Conservation (phyloP, 805 yeast genomes). For the Yarrowia deformans region DNA sequence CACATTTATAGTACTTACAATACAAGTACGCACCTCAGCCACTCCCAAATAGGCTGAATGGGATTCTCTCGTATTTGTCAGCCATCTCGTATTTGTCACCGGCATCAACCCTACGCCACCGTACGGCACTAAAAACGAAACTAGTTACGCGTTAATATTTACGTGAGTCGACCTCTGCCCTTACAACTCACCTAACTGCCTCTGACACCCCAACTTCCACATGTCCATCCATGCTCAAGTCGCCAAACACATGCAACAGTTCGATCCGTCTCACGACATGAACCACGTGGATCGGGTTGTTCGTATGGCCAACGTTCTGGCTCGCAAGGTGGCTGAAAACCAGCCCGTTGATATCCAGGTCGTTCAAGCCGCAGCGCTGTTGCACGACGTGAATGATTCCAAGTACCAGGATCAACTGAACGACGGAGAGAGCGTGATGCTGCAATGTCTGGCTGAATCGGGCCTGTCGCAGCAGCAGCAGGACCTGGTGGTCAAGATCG, state of each 20-base stretch:
- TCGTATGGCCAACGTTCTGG: slow-evolving; percentile 46
- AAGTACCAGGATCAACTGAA: slow-evolving; percentile 44
- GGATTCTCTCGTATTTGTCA: too few species aligned
- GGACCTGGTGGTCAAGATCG: slow-evolving; percentile 43
- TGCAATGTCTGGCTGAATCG: slow-evolving; percentile 40
- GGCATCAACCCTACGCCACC: too few species aligned
- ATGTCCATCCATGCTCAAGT: neutral
- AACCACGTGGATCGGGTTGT: slow-evolving; percentile 49
- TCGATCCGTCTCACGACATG: slow-evolving; percentile 50
- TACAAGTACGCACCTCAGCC: too few species aligned
- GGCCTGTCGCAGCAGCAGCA: slow-evolving; percentile 41
- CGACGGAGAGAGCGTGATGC: slow-evolving; percentile 40
- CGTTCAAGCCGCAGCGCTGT: slow-evolving; percentile 49
- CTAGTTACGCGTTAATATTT: too few species aligned
- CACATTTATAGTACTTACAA: too few species aligned
- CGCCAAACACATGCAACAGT: slow-evolving; percentile 44
- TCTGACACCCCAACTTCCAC: neutral
- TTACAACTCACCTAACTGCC: too few species aligned
- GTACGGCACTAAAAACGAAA: too few species aligned
- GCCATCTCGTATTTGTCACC: too few species aligned
- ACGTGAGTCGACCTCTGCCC: too few species aligned
- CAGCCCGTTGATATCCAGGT: slow-evolving; percentile 44
- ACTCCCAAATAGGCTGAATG: too few species aligned
- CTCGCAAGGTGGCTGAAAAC: slow-evolving; percentile 40
- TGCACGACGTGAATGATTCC: slow-evolving; percentile 49